Evolutionary conservation across 2,329 filamentous ascomycete species (phyloP).

Genomic region (Sporothrix brasiliensis): DNA sequence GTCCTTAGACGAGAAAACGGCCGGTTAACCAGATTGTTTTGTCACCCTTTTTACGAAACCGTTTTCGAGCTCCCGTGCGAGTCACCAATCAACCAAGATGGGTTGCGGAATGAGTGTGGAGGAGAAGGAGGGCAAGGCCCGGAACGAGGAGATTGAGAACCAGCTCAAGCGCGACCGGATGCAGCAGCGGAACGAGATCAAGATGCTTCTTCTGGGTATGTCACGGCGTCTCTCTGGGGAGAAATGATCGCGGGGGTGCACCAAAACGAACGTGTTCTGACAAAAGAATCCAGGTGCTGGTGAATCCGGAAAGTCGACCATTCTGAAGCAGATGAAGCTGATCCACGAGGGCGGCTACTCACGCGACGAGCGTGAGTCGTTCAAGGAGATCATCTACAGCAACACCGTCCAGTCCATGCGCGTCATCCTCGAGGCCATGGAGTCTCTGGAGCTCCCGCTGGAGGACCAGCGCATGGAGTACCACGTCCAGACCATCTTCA

Average conservation of each 20-base stretch:
- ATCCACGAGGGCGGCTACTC: constrained; percentile 99
- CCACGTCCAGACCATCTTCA: constrained; percentile 97
- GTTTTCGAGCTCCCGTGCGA: constrained; percentile 12
- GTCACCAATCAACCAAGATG: constrained; percentile 67
- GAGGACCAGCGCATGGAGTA: constrained; percentile 93
- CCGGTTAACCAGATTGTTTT: not conserved
- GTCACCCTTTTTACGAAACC: not conserved
- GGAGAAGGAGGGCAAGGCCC: constrained; percentile 99
- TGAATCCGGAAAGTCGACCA: constrained; percentile 95
- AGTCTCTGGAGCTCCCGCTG: constrained; percentile 74
- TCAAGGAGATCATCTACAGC: constrained; percentile 72
- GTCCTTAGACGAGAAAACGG: not conserved
- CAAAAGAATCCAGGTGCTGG: constrained; percentile 70
- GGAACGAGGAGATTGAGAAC: constrained; percentile 99
- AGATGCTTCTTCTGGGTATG: constrained; percentile 97
- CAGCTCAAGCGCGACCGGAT: constrained; percentile 98
- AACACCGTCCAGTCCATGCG: constrained; percentile 72
- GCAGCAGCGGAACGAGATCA: constrained; percentile 99
- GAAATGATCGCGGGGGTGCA: not conserved
- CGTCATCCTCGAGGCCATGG: constrained; percentile 70
- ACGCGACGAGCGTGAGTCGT: constrained; percentile 75
- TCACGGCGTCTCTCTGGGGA: constrained; percentile 35
- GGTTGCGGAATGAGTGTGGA: constrained; percentile 99
- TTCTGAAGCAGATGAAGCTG: constrained; percentile 97
- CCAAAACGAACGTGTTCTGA: constrained; percentile 9